A percentile compares a stretch with the other conserved stretches of the same genome.
Conservation (phyloP, 2,329 filamentous ascomycete species). For the Trichoderma sp. region DNA sequence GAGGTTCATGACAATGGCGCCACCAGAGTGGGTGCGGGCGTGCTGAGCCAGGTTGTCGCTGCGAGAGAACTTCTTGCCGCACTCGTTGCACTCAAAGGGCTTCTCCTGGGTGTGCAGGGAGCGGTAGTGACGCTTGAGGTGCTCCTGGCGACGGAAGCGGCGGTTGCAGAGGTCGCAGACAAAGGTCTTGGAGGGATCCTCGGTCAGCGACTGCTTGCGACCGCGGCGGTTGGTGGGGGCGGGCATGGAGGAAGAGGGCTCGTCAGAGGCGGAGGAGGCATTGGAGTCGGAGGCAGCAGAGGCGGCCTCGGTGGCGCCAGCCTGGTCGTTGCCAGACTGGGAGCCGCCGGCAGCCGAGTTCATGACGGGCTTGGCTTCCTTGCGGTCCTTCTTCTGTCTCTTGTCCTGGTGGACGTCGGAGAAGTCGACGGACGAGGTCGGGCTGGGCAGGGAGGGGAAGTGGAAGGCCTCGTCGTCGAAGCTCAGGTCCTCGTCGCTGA, state of each 20-base stretch:
- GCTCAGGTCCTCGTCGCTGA: slow-evolving; percentile 75
- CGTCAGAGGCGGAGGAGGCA: slow-evolving; percentile 50
- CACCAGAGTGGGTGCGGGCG: slow-evolving; percentile 86
- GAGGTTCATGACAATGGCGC: slow-evolving; percentile 88
- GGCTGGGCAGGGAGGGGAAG: slow-evolving; percentile 64
- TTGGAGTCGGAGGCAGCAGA: slow-evolving; percentile 45
- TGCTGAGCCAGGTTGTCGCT: slow-evolving; percentile 98
- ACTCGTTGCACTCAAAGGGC: slow-evolving; percentile 96
- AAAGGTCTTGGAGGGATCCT: slow-evolving; percentile 98
- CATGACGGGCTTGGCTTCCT: slow-evolving; percentile 53
- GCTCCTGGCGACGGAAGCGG: slow-evolving; percentile 96
- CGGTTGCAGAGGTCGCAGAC: slow-evolving; percentile 95
- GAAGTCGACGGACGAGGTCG: slow-evolving; percentile 46
- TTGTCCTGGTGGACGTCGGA: slow-evolving; percentile 57
- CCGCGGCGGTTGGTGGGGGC: slow-evolving; percentile 83
- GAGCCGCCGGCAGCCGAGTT: slow-evolving; percentile 43
- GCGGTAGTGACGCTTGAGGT: slow-evolving; percentile 97
- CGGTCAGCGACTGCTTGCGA: slow-evolving; percentile 96
- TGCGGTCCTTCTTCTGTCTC: slow-evolving; percentile 57
- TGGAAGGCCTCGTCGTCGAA: slow-evolving; percentile 69
- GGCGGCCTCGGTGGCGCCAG: slow-evolving; percentile 41
- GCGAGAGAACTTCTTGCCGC: slow-evolving; percentile 98
- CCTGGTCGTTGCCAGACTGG: slow-evolving; percentile 43
- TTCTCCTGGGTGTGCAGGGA: slow-evolving; percentile 98
- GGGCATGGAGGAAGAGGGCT: slow-evolving; percentile 47